Evolutionary conservation across 345 rosid species (phyloP).

Genomic region (Cardamine occulta): DNA sequence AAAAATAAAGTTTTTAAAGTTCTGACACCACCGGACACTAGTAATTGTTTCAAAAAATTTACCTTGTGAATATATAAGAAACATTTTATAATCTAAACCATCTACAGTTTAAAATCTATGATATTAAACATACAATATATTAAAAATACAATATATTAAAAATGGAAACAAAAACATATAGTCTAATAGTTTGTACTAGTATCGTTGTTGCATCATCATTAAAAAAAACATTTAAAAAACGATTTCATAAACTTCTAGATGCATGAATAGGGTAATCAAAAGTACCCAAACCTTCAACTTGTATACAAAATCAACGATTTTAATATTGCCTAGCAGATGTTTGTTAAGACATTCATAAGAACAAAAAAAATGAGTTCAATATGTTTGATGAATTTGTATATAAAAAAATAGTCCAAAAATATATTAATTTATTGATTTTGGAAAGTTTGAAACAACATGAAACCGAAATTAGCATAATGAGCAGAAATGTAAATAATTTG

Average conservation of each 20-base stretch:
- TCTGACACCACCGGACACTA: neutral
- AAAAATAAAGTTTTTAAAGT: neutral
- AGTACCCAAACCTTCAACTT: neutral
- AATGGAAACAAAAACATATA: no score
- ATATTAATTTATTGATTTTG: no score
- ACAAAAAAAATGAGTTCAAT: no score
- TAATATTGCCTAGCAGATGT: no score
- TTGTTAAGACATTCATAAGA: no score
- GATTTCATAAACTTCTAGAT: neutral
- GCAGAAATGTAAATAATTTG: no score
- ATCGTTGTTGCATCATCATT: neutral
- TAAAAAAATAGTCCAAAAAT: no score
- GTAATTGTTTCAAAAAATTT: neutral
- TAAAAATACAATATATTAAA: neutral
- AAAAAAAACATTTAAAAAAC: neutral
- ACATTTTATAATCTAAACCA: neutral
- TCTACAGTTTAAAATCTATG: neutral
- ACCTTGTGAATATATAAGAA: neutral
- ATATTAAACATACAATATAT: neutral
- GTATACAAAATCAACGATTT: neutral
- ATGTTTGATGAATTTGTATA: no score
- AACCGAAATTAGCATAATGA: no score
- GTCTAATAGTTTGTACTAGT: no score
- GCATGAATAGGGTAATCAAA: neutral
- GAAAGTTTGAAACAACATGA: no score